Conservation (phyloP, 768 basidiomycete species). For the Leucocoprinus birnbaumii region DNA sequence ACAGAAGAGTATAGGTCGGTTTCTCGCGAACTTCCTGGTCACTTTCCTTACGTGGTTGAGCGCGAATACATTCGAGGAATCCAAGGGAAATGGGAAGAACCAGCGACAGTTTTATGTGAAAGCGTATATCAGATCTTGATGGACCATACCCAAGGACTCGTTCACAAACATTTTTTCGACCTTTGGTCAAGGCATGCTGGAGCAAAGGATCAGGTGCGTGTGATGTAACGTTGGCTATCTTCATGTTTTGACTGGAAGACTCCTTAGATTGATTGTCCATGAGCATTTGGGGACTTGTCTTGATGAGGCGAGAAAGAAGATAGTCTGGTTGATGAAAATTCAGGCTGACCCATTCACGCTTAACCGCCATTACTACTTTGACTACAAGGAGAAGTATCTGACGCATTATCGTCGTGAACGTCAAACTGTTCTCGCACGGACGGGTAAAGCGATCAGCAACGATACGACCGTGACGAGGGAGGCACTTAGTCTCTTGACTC, state of each 20-base stretch:
- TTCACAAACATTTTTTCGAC: constrained; percentile 46
- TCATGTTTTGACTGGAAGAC: background rate
- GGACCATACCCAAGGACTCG: constrained; percentile 37
- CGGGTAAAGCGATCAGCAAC: background rate
- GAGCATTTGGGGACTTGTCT: constrained; percentile 47
- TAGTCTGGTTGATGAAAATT: constrained; percentile 47
- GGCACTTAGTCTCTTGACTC: constrained; percentile 32
- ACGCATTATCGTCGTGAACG: constrained; percentile 43
- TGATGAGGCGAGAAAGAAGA: constrained; percentile 31
- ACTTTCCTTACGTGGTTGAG: constrained; percentile 64
- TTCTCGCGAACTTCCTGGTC: constrained; percentile 67
- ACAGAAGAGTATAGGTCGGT: constrained; percentile 54
- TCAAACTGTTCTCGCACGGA: constrained; percentile 18
- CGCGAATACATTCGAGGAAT: constrained; percentile 43
- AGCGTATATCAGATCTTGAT: constrained; percentile 32
- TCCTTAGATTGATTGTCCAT: constrained; percentile 28
- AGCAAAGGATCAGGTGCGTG: constrained; percentile 40
- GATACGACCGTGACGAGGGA: constrained; percentile 25
- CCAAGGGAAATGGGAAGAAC: constrained; percentile 45
- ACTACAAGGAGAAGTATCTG: constrained; percentile 41
- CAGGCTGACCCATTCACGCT: constrained; percentile 50
- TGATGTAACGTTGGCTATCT: background rate
- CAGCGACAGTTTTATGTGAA: constrained; percentile 43
- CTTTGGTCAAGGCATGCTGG: constrained; percentile 51
- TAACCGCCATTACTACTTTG: constrained; percentile 47